Percentiles rank a stretch among this genome's conserved stretches.
These are phyloP conservation scores for maize (Zea mays) DNA, from an alignment of 176 grass and related monocot genomes.

Conservation along the genomic window Zm-B73-REFERENCE-NAM-5.0 NC_050100.1:208429501-208430000, in stretches of 20 bases:
- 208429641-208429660: constrained; percentile 65
- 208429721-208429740: constrained; percentile 69
- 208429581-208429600: background rate
- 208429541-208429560: too few relatives aligned
- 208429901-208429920: constrained; percentile 89
- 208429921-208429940: constrained; percentile 88
- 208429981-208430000: constrained; percentile 94
- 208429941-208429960: constrained; percentile 86
- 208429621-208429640: constrained; percentile 2
- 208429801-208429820: constrained; percentile 67
- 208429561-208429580: too few relatives aligned
- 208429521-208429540: too few relatives aligned
- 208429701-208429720: constrained; percentile 86
- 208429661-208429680: constrained; percentile 75
- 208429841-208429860: background rate
- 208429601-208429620: background rate
- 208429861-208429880: background rate
- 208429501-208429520: too few relatives aligned
- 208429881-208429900: background rate
- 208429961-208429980: constrained; percentile 99
- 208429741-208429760: constrained; percentile 92
- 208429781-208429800: constrained; percentile 53
- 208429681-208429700: constrained; percentile 94
- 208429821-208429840: background rate
- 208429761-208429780: constrained; percentile 78